A percentile compares a stretch with the other conserved stretches of the same genome.
Conservation (phyloP, 305 asterid species). For the Fraxinus latifolia region DNA sequence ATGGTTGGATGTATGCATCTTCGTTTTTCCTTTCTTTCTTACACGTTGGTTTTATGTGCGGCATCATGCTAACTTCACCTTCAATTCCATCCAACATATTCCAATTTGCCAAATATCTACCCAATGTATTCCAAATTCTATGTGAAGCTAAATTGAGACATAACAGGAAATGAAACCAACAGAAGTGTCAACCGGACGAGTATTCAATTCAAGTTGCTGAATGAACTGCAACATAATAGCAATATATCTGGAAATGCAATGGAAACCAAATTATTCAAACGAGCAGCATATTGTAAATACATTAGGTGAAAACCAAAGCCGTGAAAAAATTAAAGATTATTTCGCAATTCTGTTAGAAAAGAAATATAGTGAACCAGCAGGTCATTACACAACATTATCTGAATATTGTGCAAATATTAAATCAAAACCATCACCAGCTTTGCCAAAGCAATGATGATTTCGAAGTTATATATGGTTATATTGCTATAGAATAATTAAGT, state of each 20-base stretch:
- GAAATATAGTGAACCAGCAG: neutral
- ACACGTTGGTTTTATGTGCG: neutral
- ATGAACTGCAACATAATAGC: neutral
- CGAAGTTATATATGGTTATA: neutral
- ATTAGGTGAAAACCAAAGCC: conserved; percentile 4
- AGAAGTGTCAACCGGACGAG: neutral
- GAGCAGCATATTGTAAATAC: neutral
- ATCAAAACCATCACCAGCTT: conserved; percentile 15
- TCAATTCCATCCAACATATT: conserved; percentile 3
- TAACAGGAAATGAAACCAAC: conserved; percentile 2
- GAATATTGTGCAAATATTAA: conserved; percentile 10
- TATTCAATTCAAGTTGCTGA: neutral
- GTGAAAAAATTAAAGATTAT: conserved; percentile 2
- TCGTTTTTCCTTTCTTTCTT: conserved; percentile 3
- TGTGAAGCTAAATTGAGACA: neutral
- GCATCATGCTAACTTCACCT: neutral
- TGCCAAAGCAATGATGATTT: conserved; percentile 1
- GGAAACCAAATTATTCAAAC: conserved; percentile 4
- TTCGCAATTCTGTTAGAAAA: neutral
- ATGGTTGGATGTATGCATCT: neutral
- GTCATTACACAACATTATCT: conserved; percentile 9
- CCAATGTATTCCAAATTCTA: neutral
- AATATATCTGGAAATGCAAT: conserved; percentile 4
- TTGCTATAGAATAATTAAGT: neutral
- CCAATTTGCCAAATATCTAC: neutral